Base-by-base conservation (phyloP, 495 filamentous ascomycete genomes). In the Lentithecium fluviatile region DNA sequence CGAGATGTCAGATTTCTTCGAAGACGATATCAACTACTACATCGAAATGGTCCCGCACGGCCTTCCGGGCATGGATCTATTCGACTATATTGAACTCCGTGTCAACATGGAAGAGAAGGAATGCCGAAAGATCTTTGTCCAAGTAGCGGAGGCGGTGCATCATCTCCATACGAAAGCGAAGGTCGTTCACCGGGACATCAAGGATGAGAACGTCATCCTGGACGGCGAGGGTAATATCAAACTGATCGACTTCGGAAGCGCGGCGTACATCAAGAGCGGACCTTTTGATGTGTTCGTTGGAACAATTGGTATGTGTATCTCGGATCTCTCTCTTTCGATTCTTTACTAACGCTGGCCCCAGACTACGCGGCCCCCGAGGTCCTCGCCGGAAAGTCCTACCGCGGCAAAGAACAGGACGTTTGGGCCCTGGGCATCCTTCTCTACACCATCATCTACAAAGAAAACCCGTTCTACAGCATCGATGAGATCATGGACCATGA, bases 261-360 rank as follows among this genome's bases (percentile, higher is more conserved):
- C 94, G 58, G 91, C 95, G 55, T 98, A 97, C 70, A 95, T 97
- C 79, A 96, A 93, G 77, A 96, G 87, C 73, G 94, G 94, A 17
- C 94, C 94, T 40, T 98, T 98, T 80, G 95, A 98, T 71, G 95
- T 98, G 21, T 98, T 98, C 76, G 94, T 98, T 43, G 94, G 94
- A 25, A 98, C 94, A 2, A 97, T 98, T 72, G 94, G 94, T 98
- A 80, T 64, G 87, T 77, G 58, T n/a, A 34, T 20, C 10, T 34
- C 40, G 15, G 5, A 1, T n/a, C 50, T 34, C 13, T 8, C 19
- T 8, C 10, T 0, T 29, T 24, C 11, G 2, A 2, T 34, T 37
- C 20, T 1, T 46, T 19, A 34, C 47, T 60, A 55, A 60, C 45
- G 26, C 36, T 52, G 12, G 32, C 23, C 29, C 0, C 59, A 98